phyloP scores from a whole-genome alignment of 805 yeast genomes.

The Yamadazyma olivae region DNA sequence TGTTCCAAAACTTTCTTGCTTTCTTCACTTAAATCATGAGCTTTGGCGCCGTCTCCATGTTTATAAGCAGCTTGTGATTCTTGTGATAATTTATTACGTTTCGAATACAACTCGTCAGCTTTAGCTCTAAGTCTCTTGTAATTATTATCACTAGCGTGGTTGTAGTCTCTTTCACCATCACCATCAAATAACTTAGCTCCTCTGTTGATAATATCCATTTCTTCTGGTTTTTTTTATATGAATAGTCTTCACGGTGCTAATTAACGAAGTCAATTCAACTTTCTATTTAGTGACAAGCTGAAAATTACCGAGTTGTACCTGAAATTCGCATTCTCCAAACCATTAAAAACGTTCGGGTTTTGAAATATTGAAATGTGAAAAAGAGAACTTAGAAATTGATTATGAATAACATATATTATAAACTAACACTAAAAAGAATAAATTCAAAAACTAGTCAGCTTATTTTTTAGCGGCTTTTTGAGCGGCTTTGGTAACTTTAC shows the following conservation, averaged over 20 bases:
- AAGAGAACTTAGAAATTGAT: too few relatives aligned
- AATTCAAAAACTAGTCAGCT: slow-evolving; percentile 17
- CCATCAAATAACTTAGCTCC: slow-evolving; percentile 16
- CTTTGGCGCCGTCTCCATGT: slow-evolving; percentile 67
- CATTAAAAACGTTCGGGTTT: too few relatives aligned
- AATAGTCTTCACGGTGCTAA: too few relatives aligned
- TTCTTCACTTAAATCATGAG: slow-evolving; percentile 68
- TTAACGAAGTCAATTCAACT: too few relatives aligned
- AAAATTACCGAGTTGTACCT: too few relatives aligned
- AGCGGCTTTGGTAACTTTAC: slow-evolving; percentile 50
- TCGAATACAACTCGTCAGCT: slow-evolving; percentile 66
- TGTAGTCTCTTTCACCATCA: slow-evolving; percentile 47
- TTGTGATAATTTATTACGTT: slow-evolving; percentile 51
- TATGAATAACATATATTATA: slow-evolving; percentile 8
- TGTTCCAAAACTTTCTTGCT: slow-evolving; percentile 57
- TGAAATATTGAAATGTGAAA: too few relatives aligned
- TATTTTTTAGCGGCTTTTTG: slow-evolving; percentile 46
- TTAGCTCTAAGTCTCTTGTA: slow-evolving; percentile 60
- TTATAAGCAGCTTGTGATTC: slow-evolving; percentile 78
- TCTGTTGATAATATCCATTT: slow-evolving; percentile 12
- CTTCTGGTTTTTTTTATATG: too few relatives aligned
- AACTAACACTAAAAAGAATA: slow-evolving; percentile 9
- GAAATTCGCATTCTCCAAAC: too few relatives aligned
- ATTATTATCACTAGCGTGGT: slow-evolving; percentile 66
- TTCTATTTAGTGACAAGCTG: too few relatives aligned